phyloP scores from a whole-genome alignment of 805 yeast genomes.

The Yarrowia keelungensis region DNA sequence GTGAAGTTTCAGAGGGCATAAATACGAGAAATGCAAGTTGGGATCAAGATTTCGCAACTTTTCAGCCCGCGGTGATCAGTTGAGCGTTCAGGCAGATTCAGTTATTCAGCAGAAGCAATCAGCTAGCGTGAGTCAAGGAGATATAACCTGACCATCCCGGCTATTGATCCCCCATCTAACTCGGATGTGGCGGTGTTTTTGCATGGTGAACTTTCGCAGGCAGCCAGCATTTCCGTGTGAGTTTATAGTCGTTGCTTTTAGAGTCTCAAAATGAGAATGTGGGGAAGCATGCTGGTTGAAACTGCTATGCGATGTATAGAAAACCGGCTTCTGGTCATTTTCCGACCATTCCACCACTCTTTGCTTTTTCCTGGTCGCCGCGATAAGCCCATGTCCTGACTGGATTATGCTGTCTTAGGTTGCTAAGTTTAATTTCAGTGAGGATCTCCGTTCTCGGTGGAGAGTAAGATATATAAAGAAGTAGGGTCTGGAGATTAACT shows the following conservation, averaged over 20 bases:
- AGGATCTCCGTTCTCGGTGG: neutral
- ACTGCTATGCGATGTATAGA: too few relatives aligned
- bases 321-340: too few relatives aligned
- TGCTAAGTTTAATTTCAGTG: constrained; percentile 9
- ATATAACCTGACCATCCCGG: too few relatives aligned
- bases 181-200: neutral
- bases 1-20: too few relatives aligned
- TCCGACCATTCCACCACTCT: too few relatives aligned
- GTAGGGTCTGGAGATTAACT: neutral
- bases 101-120: too few relatives aligned
- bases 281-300: neutral
- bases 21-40: too few relatives aligned
- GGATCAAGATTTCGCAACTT: too few relatives aligned
- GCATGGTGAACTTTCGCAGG: neutral
- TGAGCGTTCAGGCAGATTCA: too few relatives aligned
- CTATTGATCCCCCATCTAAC: too few relatives aligned
- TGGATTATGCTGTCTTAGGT: constrained; percentile 8
- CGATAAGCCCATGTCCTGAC: neutral
- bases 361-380: neutral
- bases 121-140: too few relatives aligned
- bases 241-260: neutral
- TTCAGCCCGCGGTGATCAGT: too few relatives aligned
- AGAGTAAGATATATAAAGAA: neutral
- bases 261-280: neutral
- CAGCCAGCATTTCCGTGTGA: neutral